These are phyloP conservation scores for Tylopilus vinaceipallidus DNA, from an alignment of 768 basidiomycete species.

Conservation along the genomic window DNA sequence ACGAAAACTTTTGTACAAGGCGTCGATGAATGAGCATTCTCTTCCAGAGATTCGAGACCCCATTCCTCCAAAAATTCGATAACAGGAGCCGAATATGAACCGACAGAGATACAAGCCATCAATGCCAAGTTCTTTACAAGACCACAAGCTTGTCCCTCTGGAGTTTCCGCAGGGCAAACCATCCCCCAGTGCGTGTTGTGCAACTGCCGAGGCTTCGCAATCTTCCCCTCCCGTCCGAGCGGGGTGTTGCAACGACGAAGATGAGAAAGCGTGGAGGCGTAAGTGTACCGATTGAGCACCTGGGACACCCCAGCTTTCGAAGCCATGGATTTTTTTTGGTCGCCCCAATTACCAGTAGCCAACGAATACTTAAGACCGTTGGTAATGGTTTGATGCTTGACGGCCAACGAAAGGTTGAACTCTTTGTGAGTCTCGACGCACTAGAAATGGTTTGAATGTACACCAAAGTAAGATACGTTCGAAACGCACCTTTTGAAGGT, in stretches of 20 bases:
- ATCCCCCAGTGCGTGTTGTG: constrained; percentile 99
- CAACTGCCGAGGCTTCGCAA: constrained; percentile 97
- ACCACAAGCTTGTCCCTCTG: constrained; percentile 99
- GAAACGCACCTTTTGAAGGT: constrained; percentile 83
- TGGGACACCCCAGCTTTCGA: constrained; percentile 98
- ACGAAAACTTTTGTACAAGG: constrained; percentile 96
- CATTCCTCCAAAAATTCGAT: constrained; percentile 99
- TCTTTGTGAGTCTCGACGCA: constrained; percentile 96
- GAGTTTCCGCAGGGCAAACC: constrained; percentile 99
- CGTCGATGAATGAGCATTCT: constrained; percentile 81
- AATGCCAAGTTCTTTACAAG: constrained; percentile 97
- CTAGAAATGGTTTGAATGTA: constrained; percentile 39
- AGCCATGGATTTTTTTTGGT: constrained; percentile 98
- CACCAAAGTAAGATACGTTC: neutral
- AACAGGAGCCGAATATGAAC: constrained; percentile 92
- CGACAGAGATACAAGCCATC: constrained; percentile 98
- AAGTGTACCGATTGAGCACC: constrained; percentile 97
- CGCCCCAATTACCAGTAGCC: constrained; percentile 99
- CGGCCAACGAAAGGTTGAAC: constrained; percentile 87
- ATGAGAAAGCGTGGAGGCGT: constrained; percentile 97
- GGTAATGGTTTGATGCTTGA: constrained; percentile 96
- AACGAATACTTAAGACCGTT: constrained; percentile 98
- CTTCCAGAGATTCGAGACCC: constrained; percentile 94
- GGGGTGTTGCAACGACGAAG: constrained; percentile 98
- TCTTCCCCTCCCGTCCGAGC: constrained; percentile 96